A percentile compares a stretch with the other conserved stretches of the same genome.
phyloP scores from a whole-genome alignment of 2,329 filamentous ascomycete species.

The Colletotrichum sp. region DNA sequence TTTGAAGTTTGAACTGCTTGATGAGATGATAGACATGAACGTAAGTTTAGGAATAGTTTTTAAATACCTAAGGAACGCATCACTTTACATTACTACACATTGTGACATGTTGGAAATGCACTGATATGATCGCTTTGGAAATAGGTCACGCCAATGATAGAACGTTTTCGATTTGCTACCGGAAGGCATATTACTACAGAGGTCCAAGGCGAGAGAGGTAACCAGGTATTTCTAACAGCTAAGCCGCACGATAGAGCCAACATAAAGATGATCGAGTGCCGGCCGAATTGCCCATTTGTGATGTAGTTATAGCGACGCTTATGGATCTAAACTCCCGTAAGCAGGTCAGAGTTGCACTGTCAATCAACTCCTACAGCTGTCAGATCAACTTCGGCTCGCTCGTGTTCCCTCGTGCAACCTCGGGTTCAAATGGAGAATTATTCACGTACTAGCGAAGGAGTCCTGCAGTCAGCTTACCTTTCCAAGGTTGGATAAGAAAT shows the following conservation, averaged over 20 bases:
- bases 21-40: background rate
- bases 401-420: background rate
- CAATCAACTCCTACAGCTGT: background rate
- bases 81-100: background rate
- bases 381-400: background rate
- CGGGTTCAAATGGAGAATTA: background rate
- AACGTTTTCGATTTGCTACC: background rate
- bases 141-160: fast-evolving
- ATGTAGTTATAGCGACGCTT: background rate
- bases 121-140: background rate
- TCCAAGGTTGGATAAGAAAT: background rate
- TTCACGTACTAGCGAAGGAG: background rate
- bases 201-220: background rate
- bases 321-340: background rate
- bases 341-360: background rate
- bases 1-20: background rate
- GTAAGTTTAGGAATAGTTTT: background rate
- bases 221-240: background rate
- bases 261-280: background rate
- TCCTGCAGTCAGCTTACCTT: background rate
- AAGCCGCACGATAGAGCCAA: background rate
- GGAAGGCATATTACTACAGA: background rate
- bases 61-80: background rate
- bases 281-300: background rate
- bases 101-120: background rate